phyloP scores from a whole-genome alignment of 1,284 basidiomycete species.

The Fistulinella cinereoalba region DNA sequence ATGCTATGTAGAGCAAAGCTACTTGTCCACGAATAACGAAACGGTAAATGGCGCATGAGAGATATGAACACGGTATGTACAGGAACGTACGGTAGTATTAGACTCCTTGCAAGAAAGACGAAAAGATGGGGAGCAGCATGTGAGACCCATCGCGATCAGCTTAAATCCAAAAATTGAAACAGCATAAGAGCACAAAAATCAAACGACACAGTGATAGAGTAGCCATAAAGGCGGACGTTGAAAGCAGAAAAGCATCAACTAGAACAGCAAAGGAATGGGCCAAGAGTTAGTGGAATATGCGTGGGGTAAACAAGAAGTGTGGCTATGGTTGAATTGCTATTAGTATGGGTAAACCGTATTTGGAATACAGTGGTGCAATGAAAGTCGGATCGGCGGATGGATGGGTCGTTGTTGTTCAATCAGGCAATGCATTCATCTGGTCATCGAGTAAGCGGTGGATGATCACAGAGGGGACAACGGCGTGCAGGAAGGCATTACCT shows the following conservation, averaged over 20 bases:
- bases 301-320: too few relatives aligned
- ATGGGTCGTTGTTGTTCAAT: neutral
- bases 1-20: too few relatives aligned
- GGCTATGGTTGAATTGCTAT: too few relatives aligned
- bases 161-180: too few relatives aligned
- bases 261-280: too few relatives aligned
- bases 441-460: neutral
- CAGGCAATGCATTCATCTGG: neutral
- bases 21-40: neutral
- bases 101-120: neutral
- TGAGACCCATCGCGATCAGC: too few relatives aligned
- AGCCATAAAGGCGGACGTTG: neutral
- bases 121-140: neutral
- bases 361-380: conserved; percentile 16
- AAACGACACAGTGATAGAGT: neutral
- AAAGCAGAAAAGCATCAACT: conserved; percentile 8
- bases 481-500: too few relatives aligned
- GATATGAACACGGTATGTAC: neutral
- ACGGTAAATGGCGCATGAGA: neutral
- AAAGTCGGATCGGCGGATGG: neutral
- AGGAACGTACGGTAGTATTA: neutral
- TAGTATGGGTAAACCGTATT: too few relatives aligned
- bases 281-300: too few relatives aligned
- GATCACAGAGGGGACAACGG: neutral
- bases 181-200: too few relatives aligned